A percentile compares a stretch with the other conserved stretches of the same genome.
Evolutionary conservation across 192 early-diverging fungal species (phyloP).

Genomic region (Umbelopsis vinacea): DNA sequence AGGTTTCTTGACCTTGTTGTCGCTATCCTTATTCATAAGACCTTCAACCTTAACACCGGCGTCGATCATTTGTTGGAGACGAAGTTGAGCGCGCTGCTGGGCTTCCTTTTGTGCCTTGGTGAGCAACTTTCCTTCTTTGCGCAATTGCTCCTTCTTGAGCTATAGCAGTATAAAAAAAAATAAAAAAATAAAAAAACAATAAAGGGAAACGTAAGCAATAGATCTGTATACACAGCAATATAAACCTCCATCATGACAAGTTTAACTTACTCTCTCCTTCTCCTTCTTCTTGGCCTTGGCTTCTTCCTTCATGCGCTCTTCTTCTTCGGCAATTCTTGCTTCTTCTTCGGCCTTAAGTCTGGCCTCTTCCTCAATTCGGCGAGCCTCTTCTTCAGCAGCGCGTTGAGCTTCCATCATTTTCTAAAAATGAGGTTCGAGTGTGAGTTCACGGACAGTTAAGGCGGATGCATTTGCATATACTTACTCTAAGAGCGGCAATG

Average conservation of each 20-base stretch:
- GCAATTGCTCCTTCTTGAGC: slow-evolving; percentile 87
- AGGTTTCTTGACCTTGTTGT: slow-evolving; percentile 67
- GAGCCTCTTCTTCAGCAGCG: slow-evolving; percentile 81
- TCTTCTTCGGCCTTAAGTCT: slow-evolving; percentile 69
- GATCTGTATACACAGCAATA: neutral
- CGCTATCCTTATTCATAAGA: slow-evolving; percentile 49
- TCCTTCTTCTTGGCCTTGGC: slow-evolving; percentile 80
- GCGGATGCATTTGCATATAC: neutral
- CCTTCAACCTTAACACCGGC: slow-evolving; percentile 81
- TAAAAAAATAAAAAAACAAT: no score
- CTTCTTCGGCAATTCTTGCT: slow-evolving; percentile 70
- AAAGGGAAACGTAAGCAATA: neutral
- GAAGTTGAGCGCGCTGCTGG: slow-evolving; percentile 68
- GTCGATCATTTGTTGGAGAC: slow-evolving; percentile 77
- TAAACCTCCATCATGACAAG: neutral
- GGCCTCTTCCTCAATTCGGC: slow-evolving; percentile 68
- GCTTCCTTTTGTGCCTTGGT: slow-evolving; percentile 93
- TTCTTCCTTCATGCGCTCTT: slow-evolving; percentile 79
- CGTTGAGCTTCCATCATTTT: slow-evolving; percentile 74
- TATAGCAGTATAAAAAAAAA: slow-evolving; percentile 28
- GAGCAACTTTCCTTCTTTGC: slow-evolving; percentile 90
- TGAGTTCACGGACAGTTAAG: neutral
- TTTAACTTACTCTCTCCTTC: slow-evolving; percentile 63
- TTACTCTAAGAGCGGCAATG: slow-evolving; percentile 58
- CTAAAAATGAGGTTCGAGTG: slow-evolving; percentile 41